phyloP scores from a whole-genome alignment of 331 rosid genomes.

The Quercus tomentella region DNA sequence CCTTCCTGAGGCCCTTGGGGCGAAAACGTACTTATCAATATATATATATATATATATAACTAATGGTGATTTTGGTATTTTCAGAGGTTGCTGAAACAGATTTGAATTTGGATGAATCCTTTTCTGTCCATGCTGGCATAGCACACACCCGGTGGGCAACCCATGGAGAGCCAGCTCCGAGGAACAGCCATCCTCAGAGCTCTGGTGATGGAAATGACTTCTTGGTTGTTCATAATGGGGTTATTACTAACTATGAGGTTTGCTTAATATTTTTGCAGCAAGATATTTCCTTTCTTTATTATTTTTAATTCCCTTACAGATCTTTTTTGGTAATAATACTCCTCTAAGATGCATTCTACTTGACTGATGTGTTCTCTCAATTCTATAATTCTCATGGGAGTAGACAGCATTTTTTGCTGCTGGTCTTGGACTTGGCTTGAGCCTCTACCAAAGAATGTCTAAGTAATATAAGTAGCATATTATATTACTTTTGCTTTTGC shows the following conservation, averaged over 20 bases:
- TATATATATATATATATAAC: background rate
- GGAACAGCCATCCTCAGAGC: conserved; percentile 94
- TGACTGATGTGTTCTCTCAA: background rate
- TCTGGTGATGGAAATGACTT: conserved; percentile 80
- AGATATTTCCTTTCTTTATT: background rate
- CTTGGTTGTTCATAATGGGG: conserved; percentile 92
- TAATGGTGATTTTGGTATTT: conserved; percentile 9
- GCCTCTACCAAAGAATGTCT: background rate
- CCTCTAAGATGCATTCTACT: background rate
- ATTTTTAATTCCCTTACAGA: background rate
- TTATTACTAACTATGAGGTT: conserved; percentile 89
- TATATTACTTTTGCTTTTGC: too few species aligned
- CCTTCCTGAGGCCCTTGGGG: too few species aligned
- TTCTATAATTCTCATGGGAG: background rate
- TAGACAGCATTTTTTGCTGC: background rate
- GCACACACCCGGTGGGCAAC: conserved; percentile 99
- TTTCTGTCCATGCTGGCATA: conserved; percentile 73
- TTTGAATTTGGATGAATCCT: conserved; percentile 67
- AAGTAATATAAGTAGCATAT: background rate
- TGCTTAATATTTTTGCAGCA: background rate
- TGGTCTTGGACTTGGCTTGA: background rate
- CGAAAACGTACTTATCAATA: too few species aligned
- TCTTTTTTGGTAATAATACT: background rate
- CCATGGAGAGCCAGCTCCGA: conserved; percentile 92
- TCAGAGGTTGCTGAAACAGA: conserved; percentile 66